phyloP scores from a whole-genome alignment of 495 filamentous ascomycete species.

The Podospora didyma region DNA sequence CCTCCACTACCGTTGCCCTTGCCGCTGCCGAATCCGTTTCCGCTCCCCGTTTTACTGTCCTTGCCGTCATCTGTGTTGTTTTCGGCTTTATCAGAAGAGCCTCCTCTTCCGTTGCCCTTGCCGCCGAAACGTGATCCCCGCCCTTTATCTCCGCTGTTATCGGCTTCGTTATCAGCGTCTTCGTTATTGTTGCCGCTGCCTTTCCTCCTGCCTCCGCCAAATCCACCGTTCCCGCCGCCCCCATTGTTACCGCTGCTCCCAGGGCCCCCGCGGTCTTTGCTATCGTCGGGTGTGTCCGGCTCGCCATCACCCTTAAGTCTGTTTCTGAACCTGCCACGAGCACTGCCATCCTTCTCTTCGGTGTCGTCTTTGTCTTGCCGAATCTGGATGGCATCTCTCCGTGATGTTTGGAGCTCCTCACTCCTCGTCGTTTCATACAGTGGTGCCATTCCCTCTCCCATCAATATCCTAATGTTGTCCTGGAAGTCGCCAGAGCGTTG shows the following conservation, averaged over 20 bases:
- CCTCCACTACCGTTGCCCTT: not conserved
- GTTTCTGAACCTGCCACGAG: not conserved
- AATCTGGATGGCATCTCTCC: not conserved
- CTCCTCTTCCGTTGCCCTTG: slow-evolving; percentile 5
- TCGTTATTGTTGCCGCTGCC: slow-evolving; percentile 6
- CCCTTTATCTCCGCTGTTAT: not conserved
- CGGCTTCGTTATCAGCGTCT: not conserved
- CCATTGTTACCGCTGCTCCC: slow-evolving; percentile 15
- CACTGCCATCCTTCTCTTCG: not conserved
- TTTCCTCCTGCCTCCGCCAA: slow-evolving; percentile 6
- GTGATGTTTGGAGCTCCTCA: slow-evolving; percentile 3
- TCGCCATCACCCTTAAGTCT: not conserved
- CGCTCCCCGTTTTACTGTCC: not conserved
- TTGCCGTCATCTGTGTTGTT: not conserved
- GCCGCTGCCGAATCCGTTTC: not conserved
- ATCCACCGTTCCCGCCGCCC: slow-evolving; percentile 11
- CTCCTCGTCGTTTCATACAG: slow-evolving; percentile 4
- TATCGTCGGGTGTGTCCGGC: not conserved
- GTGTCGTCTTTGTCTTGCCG: slow-evolving; percentile 16
- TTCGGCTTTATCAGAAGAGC: not conserved
- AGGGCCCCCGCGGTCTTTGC: slow-evolving; percentile 7
- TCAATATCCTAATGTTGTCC: slow-evolving; percentile 17
- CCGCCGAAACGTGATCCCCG: not conserved
- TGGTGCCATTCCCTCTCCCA: slow-evolving; percentile 31
- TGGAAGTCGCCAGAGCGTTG: slow-evolving; percentile 10